Conservation (phyloP, 257 asterid genomes). For the Petunia secreta region DNA sequence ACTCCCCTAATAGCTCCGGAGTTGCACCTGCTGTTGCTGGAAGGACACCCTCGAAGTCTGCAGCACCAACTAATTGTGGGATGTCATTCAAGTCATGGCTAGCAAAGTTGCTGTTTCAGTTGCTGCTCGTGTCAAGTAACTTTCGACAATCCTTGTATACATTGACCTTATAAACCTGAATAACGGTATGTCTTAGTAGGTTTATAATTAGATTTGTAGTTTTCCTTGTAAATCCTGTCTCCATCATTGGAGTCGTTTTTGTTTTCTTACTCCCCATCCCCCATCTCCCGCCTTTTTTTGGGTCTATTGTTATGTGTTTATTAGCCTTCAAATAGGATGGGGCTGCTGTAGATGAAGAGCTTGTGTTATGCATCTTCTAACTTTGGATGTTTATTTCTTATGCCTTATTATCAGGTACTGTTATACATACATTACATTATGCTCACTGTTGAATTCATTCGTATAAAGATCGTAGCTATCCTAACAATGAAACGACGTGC, state of each 20-base stretch:
- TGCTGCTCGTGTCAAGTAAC: constrained; percentile 41
- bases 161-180: constrained; percentile 12
- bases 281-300: constrained; percentile 3
- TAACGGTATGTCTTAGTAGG: constrained; percentile 12
- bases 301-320: constrained; percentile 19
- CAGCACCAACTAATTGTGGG: constrained; percentile 32
- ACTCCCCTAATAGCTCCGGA: constrained; percentile 55
- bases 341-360: constrained; percentile 16
- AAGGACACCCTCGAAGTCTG: constrained; percentile 60
- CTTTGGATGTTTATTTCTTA: neutral
- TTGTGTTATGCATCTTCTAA: constrained; percentile 16
- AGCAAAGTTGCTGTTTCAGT: constrained; percentile 38
- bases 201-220: constrained; percentile 26
- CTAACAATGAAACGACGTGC: neutral
- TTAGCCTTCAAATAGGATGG: constrained; percentile 22
- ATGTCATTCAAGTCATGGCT: constrained; percentile 32
- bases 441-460: neutral
- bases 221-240: constrained; percentile 28
- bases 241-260: constrained; percentile 20
- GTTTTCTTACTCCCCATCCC: neutral
- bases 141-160: neutral
- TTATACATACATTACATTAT: neutral
- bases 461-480: neutral
- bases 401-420: neutral
- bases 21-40: constrained; percentile 75